phyloP scores from a whole-genome alignment of 352 stramenopile species.

The Pythium scleroteichum region DNA sequence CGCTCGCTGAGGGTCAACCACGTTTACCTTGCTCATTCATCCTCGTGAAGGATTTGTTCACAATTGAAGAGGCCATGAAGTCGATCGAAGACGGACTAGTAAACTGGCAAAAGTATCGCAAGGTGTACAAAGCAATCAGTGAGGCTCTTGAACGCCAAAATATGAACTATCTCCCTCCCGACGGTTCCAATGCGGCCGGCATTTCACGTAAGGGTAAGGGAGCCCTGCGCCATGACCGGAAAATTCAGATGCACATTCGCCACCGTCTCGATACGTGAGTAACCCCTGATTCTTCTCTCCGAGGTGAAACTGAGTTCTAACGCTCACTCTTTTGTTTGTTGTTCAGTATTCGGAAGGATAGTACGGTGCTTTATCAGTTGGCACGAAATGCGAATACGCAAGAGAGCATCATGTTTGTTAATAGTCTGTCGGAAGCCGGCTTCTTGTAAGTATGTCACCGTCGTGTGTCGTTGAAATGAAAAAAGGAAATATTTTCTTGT shows the following conservation, averaged over 20 bases:
- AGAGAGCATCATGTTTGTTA: slow-evolving; percentile 89
- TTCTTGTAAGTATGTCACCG: slow-evolving; percentile 56
- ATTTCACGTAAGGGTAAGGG: slow-evolving; percentile 77
- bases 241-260: slow-evolving; percentile 69
- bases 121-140: slow-evolving; percentile 79
- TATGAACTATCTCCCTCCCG: slow-evolving; percentile 66
- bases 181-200: slow-evolving; percentile 33
- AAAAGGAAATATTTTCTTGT: too few relatives aligned
- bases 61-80: slow-evolving; percentile 86
- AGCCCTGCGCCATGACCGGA: slow-evolving; percentile 70
- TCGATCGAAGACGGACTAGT: slow-evolving; percentile 82
- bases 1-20: slow-evolving; percentile 71
- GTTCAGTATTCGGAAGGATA: slow-evolving; percentile 82
- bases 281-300: slow-evolving; percentile 8
- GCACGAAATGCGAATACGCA: slow-evolving; percentile 87
- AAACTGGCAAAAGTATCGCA: slow-evolving; percentile 87
- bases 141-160: slow-evolving; percentile 79
- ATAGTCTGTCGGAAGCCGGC: slow-evolving; percentile 85
- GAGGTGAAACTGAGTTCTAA: slow-evolving; percentile 13
- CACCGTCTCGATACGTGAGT: slow-evolving; percentile 87
- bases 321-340: not conserved
- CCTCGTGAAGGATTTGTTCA: slow-evolving; percentile 87
- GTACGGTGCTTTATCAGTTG: slow-evolving; percentile 79
- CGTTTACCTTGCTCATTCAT: slow-evolving; percentile 84
- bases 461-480: not conserved